Percentiles rank a stretch among this genome's conserved stretches.
Evolutionary conservation across 768 basidiomycete genomes (phyloP).

Genomic region (Boletus reticuloceps): DNA sequence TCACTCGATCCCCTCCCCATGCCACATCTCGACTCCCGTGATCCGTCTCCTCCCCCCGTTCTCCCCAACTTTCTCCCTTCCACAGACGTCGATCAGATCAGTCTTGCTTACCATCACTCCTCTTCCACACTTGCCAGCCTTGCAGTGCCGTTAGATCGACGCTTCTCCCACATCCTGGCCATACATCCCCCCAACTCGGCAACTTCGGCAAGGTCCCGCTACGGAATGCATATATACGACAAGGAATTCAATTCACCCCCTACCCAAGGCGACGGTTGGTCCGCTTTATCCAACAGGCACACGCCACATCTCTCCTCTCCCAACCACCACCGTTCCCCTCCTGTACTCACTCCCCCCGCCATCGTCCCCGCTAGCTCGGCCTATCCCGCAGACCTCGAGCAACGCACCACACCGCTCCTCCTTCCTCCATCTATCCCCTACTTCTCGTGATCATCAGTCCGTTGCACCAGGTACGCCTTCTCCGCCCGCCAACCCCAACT

Average conservation of each 20-base stretch:
- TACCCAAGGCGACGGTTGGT: constrained; percentile 30
- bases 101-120: constrained; percentile 11
- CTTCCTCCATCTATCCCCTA: constrained; percentile 14
- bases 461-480: constrained; percentile 14
- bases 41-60: constrained; percentile 37
- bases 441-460: constrained; percentile 18
- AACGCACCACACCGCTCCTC: constrained; percentile 8
- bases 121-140: constrained; percentile 10
- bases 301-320: constrained; percentile 37
- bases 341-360: constrained; percentile 27
- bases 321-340: constrained; percentile 45
- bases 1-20: constrained; percentile 27
- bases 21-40: constrained; percentile 44
- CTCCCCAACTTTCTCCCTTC: constrained; percentile 20
- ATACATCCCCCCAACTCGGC: constrained; percentile 17
- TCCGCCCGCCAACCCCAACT: constrained; percentile 27
- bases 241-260: constrained; percentile 34
- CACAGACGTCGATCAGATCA: constrained; percentile 31
- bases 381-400: constrained; percentile 25
- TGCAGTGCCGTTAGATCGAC: constrained; percentile 23
- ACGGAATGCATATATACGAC: constrained; percentile 36
- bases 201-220: constrained; percentile 32
- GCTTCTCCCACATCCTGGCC: constrained; percentile 12
- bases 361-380: constrained; percentile 11
- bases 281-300: constrained; percentile 34